Conservation (phyloP, 495 filamentous ascomycete genomes). For the Penicillium malachiteum region DNA sequence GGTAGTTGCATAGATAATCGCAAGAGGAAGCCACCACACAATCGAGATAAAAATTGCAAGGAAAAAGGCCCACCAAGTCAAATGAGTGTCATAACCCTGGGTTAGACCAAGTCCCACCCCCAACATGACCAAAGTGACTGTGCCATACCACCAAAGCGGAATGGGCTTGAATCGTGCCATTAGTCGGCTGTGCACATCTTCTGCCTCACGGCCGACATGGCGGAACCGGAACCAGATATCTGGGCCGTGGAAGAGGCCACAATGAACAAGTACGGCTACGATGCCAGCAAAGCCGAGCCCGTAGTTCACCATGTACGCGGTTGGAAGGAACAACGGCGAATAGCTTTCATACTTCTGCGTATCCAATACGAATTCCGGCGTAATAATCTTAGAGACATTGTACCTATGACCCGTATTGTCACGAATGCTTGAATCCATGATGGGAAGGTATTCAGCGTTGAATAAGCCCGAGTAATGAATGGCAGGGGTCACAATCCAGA, state of each 20-base stretch:
- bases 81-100: slow-evolving; percentile 51
- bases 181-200: slow-evolving; percentile 64
- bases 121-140: slow-evolving; percentile 47
- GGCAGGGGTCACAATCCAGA: slow-evolving; percentile 50
- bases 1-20: slow-evolving; percentile 53
- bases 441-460: slow-evolving; percentile 55
- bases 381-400: slow-evolving; percentile 54
- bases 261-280: slow-evolving; percentile 54
- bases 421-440: slow-evolving; percentile 55
- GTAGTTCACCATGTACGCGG: slow-evolving; percentile 58
- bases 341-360: slow-evolving; percentile 52
- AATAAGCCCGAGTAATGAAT: slow-evolving; percentile 53
- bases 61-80: slow-evolving; percentile 55
- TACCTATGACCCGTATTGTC: slow-evolving; percentile 56
- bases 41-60: slow-evolving; percentile 48
- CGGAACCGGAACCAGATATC: slow-evolving; percentile 54
- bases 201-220: slow-evolving; percentile 52
- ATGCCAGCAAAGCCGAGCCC: slow-evolving; percentile 62
- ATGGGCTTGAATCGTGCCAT: slow-evolving; percentile 59
- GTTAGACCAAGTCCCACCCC: slow-evolving; percentile 52
- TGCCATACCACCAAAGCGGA: slow-evolving; percentile 64
- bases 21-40: slow-evolving; percentile 53
- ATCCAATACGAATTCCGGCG: slow-evolving; percentile 55
- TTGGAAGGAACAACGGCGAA: slow-evolving; percentile 61
- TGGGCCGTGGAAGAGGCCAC: slow-evolving; percentile 53